Conservation (phyloP, 139 green algal species). For the Gonium pectorale region DNA sequence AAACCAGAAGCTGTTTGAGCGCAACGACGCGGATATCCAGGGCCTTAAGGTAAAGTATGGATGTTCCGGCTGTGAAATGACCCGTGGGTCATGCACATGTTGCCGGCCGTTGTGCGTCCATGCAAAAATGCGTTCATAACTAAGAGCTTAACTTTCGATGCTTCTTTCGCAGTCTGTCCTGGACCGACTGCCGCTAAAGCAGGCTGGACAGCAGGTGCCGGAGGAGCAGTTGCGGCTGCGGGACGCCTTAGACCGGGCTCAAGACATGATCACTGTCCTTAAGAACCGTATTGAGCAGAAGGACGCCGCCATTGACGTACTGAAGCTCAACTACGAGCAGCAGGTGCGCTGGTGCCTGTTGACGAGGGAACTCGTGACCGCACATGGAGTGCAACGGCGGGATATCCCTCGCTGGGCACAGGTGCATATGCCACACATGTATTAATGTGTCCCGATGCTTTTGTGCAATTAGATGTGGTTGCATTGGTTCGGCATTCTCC, state of each 20-base stretch:
- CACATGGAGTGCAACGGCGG: not conserved
- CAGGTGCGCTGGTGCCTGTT: constrained; percentile 43
- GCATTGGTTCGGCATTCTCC: too few species aligned
- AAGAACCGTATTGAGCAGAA: constrained; percentile 63
- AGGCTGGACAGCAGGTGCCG: constrained; percentile 17
- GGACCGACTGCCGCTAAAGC: constrained; percentile 39
- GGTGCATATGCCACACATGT: too few species aligned
- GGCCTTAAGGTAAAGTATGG: constrained; percentile 65
- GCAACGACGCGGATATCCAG: constrained; percentile 58
- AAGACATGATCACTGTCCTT: constrained; percentile 58
- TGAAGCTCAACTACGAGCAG: constrained; percentile 53
- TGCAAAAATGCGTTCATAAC: too few species aligned
- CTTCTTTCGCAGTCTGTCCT: constrained; percentile 25
- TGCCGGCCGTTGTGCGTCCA: too few species aligned
- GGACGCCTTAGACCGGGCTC: constrained; percentile 35
- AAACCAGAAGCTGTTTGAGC: constrained; percentile 69
- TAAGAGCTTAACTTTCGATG: too few species aligned
- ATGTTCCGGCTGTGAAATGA: not conserved
- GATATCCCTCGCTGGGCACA: too few species aligned
- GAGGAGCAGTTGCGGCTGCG: constrained; percentile 54
- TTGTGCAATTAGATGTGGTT: too few species aligned
- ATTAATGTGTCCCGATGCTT: too few species aligned
- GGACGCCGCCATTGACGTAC: constrained; percentile 57
- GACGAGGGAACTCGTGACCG: not conserved
- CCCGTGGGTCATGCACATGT: too few species aligned